These are phyloP conservation scores for Crotalaria pallida DNA, from an alignment of 306 rosid genomes.

Conservation along the genomic window DNA sequence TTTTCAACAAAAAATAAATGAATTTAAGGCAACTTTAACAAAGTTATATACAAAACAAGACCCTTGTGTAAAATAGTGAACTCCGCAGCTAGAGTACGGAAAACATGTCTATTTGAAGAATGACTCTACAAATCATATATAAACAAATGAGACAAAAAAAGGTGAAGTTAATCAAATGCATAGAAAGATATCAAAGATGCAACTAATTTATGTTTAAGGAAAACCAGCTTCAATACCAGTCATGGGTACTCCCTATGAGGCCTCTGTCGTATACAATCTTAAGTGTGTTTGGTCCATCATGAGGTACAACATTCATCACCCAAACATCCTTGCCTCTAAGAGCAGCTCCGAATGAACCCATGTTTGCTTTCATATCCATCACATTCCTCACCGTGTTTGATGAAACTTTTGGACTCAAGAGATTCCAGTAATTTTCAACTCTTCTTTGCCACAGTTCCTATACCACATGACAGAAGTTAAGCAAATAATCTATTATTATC, in stretches of 20 bases:
- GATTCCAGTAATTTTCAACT: conserved; percentile 80
- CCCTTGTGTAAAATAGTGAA: not conserved
- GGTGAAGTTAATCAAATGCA: not conserved
- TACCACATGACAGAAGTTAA: conserved; percentile 12
- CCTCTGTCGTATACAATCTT: conserved; percentile 85
- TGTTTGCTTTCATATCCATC: conserved; percentile 91
- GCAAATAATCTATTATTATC: not conserved
- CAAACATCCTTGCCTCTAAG: conserved; percentile 72
- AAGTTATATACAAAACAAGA: not conserved
- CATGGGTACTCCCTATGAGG: conserved; percentile 67
- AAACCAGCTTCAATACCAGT: conserved; percentile 47
- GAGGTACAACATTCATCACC: conserved; percentile 93
- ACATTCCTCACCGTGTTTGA: conserved; percentile 65
- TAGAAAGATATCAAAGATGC: not conserved
- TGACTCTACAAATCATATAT: not conserved
- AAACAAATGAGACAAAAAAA: not conserved
- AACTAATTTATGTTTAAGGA: not conserved
- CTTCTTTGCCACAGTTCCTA: conserved; percentile 81
- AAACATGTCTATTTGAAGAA: not conserved
- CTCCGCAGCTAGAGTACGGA: not conserved
- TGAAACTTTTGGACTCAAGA: conserved; percentile 54
- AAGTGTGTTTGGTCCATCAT: conserved; percentile 83
- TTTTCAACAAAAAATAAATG: too few relatives aligned
- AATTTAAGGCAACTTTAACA: not conserved
- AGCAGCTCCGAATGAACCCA: conserved; percentile 92